Percentiles rank a stretch among this genome's conserved stretches.
These are phyloP conservation scores for Annulohypoxylon maeteangense DNA, from an alignment of 495 filamentous ascomycete species.

Conservation along the genomic window DNA sequence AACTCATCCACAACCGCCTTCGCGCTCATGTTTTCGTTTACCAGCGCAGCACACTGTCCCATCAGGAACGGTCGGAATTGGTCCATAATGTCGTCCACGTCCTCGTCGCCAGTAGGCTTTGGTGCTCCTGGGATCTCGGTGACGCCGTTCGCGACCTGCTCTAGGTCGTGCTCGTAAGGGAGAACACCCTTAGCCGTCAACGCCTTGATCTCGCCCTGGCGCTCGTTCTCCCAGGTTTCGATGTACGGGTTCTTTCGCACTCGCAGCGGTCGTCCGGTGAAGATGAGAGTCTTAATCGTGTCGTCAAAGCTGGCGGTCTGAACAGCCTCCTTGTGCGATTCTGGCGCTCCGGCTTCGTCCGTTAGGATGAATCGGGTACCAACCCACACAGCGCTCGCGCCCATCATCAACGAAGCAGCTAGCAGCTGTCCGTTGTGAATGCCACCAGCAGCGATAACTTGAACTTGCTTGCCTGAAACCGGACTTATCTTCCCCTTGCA, in stretches of 20 bases:
- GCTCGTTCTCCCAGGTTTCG: slow-evolving; percentile 93
- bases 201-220: slow-evolving; percentile 86
- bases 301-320: slow-evolving; percentile 92
- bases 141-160: slow-evolving; percentile 71
- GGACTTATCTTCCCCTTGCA: slow-evolving; percentile 84
- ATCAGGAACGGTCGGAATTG: slow-evolving; percentile 92
- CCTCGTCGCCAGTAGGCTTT: slow-evolving; percentile 70
- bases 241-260: slow-evolving; percentile 95
- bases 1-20: slow-evolving; percentile 97
- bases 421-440: slow-evolving; percentile 92
- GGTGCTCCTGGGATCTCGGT: slow-evolving; percentile 76
- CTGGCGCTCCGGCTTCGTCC: slow-evolving; percentile 92
- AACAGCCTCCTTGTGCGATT: slow-evolving; percentile 96
- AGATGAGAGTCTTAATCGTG: slow-evolving; percentile 95
- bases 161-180: slow-evolving; percentile 93
- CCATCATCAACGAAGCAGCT: slow-evolving; percentile 91
- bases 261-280: slow-evolving; percentile 93
- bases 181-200: slow-evolving; percentile 88
- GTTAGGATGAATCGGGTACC: slow-evolving; percentile 94
- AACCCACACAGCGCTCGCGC: slow-evolving; percentile 93
- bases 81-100: slow-evolving; percentile 80
- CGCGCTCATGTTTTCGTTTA: slow-evolving; percentile 91
- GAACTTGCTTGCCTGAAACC: slow-evolving; percentile 85
- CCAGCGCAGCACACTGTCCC: slow-evolving; percentile 95
- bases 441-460: slow-evolving; percentile 93